Base-by-base conservation (phyloP, 2,329 filamentous ascomycete species). In the Aspergillus sp. region DNA sequence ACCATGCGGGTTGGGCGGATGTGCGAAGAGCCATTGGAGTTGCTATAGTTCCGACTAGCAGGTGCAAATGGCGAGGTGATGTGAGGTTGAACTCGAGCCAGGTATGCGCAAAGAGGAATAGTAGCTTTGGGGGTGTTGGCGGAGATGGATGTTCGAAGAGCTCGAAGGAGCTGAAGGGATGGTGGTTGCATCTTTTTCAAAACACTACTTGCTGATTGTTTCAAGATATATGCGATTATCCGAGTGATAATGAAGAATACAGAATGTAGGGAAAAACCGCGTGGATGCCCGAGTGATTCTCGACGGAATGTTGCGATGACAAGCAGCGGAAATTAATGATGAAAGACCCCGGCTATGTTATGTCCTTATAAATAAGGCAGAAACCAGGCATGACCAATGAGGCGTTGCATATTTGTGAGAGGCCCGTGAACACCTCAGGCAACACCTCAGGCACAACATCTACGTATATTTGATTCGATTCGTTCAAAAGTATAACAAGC, bases 101-200 rank as follows among this genome's bases (percentile, higher is more conserved):
- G 58, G 60, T 48, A 38, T 34, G 59, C 50, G 48, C 52, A 61
- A 45, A 62, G 48, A 39, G 36, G 45, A 20, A 36, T 13, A 18
- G 48, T 62, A 55, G 47, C 44, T 38, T 54, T 55, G 44, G 32
- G 39, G n/a, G 52, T 51, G 53, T 57, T 52, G 26, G 59, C 57
- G 30, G 55, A 44, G 39, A 75, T 64, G n/a, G 73, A 71, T 26
- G 67, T 68, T 57, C 75, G 76, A 58, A 79, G 59, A 32, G 73
- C 73, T 55, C 75, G 72, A 43, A 79, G 73, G 32, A 78, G 72
- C 53, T 77, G 74, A 34, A 69, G 56, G 0, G 76, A 78, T 56
- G 77, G 77, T 11, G 74, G 58, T 47, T 74, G 69, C 74, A 77
- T 77, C 53, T 26, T 63, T 39, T 39, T 9, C 4, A 39, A 39